Base-by-base conservation (phyloP, 2,329 filamentous ascomycete genomes). In the Zymoseptoria ardabiliae region DNA sequence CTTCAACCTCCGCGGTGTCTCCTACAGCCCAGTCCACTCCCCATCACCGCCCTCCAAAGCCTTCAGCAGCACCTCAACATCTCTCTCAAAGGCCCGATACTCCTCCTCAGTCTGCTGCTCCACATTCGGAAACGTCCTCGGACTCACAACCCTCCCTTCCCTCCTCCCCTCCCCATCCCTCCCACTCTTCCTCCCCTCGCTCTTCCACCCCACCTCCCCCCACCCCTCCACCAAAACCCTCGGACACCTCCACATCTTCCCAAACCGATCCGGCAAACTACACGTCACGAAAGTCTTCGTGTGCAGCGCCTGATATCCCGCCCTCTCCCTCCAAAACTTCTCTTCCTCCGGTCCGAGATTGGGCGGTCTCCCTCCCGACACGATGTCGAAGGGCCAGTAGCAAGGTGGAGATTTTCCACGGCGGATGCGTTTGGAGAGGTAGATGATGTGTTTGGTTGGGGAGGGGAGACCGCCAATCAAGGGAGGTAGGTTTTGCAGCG, bases 341-440 rank as follows among this genome's bases (percentile, higher is more conserved):
- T 59, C 57, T 35, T 59, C 49, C n/a, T 48, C 20, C 28, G 53
- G 51, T 2, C 23, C 56, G 30, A 58, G 30, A 7, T 51, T 20
- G n/a, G 57, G 53, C 10, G 53, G 57, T 17, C 23, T 13, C 1
- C 57, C 57, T 7, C 51, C 52, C n/a, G 52, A 55, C 6, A 59
- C 57, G 9, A 45, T 52, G n/a, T 59, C 57, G 48, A 53, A 59
- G 1, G 57, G 57, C 11, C 52, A 52, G 9, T 53, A 59, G 5
- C 28, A 22, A 13, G 57, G 28, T 5, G 35, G 35, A 1, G 35
- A 45, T 45, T 45, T 45, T 6, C 35, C 35, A 7, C 35, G 35
- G 6, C 35, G 35, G 35, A 45, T 45, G 4, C 35, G 35, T 45
- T 45, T 45, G 4, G n/a, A 3, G 4, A 45, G 35, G 35, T 45